Evolutionary conservation across 2,329 filamentous ascomycete genomes (phyloP).

Genomic region (Fusarium sp.): DNA sequence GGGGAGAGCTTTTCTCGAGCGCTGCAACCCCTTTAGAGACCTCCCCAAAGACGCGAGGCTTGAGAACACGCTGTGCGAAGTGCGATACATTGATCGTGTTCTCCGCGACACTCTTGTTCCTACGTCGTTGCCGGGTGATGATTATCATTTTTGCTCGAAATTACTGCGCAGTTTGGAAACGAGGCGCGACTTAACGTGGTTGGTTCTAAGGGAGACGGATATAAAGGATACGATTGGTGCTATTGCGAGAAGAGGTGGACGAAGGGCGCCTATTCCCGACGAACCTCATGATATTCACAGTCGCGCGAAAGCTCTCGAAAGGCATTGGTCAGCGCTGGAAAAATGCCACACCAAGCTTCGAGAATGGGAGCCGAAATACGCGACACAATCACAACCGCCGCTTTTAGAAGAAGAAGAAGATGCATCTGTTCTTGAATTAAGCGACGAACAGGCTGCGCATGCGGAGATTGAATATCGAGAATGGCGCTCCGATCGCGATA

Average conservation of each 20-base stretch:
- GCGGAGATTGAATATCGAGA: slow-evolving; percentile 20
- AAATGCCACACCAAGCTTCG: slow-evolving; percentile 24
- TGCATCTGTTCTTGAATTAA: not conserved
- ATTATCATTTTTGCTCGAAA: slow-evolving; percentile 18
- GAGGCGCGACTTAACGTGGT: slow-evolving; percentile 17
- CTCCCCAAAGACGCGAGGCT: slow-evolving; percentile 12
- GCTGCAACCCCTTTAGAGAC: slow-evolving; percentile 25
- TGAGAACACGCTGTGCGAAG: slow-evolving; percentile 27
- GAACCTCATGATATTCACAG: slow-evolving; percentile 11
- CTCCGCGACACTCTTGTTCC: slow-evolving; percentile 17
- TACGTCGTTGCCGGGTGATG: slow-evolving; percentile 21
- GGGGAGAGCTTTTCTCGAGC: slow-evolving; percentile 24
- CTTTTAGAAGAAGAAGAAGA: not conserved
- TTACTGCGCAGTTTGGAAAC: slow-evolving; percentile 23
- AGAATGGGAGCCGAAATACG: slow-evolving; percentile 22
- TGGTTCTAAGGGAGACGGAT: slow-evolving; percentile 17
- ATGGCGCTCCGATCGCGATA: slow-evolving; percentile 12
- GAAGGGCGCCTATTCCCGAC: slow-evolving; percentile 7
- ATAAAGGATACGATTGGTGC: slow-evolving; percentile 14
- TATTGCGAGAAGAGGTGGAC: slow-evolving; percentile 15
- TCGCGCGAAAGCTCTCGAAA: slow-evolving; percentile 10
- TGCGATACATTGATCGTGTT: slow-evolving; percentile 19
- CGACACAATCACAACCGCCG: not conserved
- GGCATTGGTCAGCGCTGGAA: slow-evolving; percentile 26
- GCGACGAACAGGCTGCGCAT: slow-evolving; percentile 4